A percentile compares a stretch with the other conserved stretches of the same genome.
phyloP scores from a whole-genome alignment of 441 rosid species.

The Dalechampia spathulata region DNA sequence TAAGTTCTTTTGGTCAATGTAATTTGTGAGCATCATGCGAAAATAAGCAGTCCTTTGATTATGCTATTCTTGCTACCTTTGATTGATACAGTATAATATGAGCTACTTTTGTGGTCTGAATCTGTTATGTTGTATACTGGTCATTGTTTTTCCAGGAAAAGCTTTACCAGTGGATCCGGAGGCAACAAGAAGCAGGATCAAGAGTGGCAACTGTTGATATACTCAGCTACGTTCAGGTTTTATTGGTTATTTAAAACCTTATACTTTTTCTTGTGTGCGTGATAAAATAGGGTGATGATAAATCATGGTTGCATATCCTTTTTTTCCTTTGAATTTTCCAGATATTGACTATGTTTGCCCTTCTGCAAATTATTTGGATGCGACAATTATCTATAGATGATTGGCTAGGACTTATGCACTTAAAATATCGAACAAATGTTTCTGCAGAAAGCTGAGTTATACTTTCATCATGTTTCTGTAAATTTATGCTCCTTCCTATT shows the following conservation, averaged over 20 bases:
- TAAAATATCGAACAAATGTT: not conserved
- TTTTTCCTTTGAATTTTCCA: not conserved
- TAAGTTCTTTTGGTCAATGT: not conserved
- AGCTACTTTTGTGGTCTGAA: not conserved
- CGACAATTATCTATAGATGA: not conserved
- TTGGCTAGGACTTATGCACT: not conserved
- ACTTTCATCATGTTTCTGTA: not conserved
- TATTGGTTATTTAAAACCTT: not conserved
- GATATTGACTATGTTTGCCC: not conserved
- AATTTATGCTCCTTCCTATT: no score
- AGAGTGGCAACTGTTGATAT: slow-evolving; percentile 65
- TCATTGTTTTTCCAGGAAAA: slow-evolving; percentile 48
- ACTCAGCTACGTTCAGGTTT: slow-evolving; percentile 66
- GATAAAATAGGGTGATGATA: not conserved
- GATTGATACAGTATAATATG: not conserved
- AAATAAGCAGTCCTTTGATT: no score
- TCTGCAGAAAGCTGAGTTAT: not conserved
- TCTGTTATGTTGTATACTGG: not conserved
- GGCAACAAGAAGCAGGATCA: slow-evolving; percentile 81
- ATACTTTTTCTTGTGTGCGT: not conserved
- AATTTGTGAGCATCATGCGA: no score
- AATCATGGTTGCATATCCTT: not conserved
- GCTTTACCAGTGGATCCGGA: slow-evolving; percentile 80
- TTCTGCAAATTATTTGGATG: not conserved
- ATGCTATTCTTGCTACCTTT: no score